Base-by-base conservation (phyloP, 495 filamentous ascomycete species). In the Penicillium egyptiacum region DNA sequence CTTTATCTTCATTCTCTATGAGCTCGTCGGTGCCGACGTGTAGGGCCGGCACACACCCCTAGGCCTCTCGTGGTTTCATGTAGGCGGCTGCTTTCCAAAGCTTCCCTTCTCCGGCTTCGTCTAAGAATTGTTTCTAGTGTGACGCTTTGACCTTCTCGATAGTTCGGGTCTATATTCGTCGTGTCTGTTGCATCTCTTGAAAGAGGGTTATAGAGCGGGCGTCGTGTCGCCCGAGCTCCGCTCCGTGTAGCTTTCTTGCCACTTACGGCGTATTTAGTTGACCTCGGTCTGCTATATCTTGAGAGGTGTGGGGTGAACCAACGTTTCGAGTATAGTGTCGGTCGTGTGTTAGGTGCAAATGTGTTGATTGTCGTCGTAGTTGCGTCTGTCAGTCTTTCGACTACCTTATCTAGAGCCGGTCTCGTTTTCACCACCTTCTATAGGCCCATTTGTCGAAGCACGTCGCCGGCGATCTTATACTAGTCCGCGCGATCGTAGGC, bases 11-110 rank as follows among this genome's bases (percentile, higher is more conserved):
- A 23, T 72, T 70, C 0, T 63, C 44, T 2, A 33, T 53, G 0
- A 62, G 5, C n/a, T 68, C 64, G 0, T 53, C 8, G 12, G 39
- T 26, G 10, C 45, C 56, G 3, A 53, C 56, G 14, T 45, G 14
- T 5, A 72, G 23, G 0, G 57, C 17, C 16, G 67, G 65, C 20
- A 62, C 55, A 30, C 58, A 60, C 0, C 56, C 56, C 50, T 43
- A 72, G 5, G 47, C 4, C 0, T 68, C 67, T 42, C 61, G 61
- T 0, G 67, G 64, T 37, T 58, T 59, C 47, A 68, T 65, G 22
- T 72, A 70, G 10, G 61, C 60, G 0, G 67, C 67, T 4, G 56
- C 52, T 53, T 67, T 67, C 64, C 45, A 66, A n/a, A 69, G 54
- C 28, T 50, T 53, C 14, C 58, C 58, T 60, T 60, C 58, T 2